Evolutionary conservation across 2,329 filamentous ascomycete genomes (phyloP), one percentile per base, ranked within the genome.

Genomic region (Botrytis medusae): DNA sequence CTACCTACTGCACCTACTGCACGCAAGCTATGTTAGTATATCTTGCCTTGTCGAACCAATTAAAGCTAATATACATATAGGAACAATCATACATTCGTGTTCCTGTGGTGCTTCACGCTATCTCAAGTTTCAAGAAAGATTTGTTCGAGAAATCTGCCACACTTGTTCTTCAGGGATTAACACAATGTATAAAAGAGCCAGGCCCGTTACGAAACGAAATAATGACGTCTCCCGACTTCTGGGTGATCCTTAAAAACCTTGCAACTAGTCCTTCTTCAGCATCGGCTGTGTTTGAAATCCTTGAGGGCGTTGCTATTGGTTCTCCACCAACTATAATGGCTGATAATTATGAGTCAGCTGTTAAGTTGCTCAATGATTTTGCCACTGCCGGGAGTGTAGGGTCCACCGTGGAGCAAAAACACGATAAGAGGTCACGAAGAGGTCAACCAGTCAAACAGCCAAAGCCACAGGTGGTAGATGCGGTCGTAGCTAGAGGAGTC

Each of bases 201-300:
- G 90, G 91, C 40, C 90, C 92, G 20, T 85, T 99, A 42, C 90
- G 93, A 73, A 97, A 93, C 77, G 95, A 98, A 83, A 93, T 98
- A 77, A 97, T 97, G 83, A 95, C 93, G 22, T 98, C 95, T 29
- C 96, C 96, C 0, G 96, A 99, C 80, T 98, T 99, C 82, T 99
- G 96, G 96, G 92, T 92, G 8, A 93, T 98, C 22, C 85, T 99
- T 70, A 91, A 94, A 75, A 88, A 90, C 46, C 85, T 99, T 29
- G 90, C 93, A 64, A 85, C 86, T 37, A 88, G 91, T 75, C 84
- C 89, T 4, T 91, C 93, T 71, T 91, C 92, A 40, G 92, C 94
- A 2, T 86, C 91, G 0, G 87, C 91, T 25, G 94, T 97, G 0
- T 98, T 98, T 81, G 90, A 92, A 72, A 92, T 98, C n/a, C 86